These are phyloP conservation scores for Hyparrhenia diplandra DNA, from an alignment of 176 grass and related monocot genomes.

Conservation along the genomic window DNA sequence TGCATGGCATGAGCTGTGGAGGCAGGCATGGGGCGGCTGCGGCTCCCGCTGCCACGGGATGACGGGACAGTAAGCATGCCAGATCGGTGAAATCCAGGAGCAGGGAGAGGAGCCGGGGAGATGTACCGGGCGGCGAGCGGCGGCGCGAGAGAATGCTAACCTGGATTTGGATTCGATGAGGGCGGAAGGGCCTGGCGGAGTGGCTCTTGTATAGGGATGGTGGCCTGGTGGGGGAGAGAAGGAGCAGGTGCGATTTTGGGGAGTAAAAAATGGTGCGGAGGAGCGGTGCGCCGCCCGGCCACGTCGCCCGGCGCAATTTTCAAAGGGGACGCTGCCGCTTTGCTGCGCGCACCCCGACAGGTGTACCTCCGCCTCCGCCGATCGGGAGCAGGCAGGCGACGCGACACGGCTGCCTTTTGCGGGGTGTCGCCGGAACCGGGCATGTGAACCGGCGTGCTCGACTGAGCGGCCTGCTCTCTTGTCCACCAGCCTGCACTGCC, in stretches of 20 bases:
- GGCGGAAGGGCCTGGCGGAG: neutral
- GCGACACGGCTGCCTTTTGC: neutral
- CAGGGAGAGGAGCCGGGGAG: neutral
- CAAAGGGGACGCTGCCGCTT: neutral
- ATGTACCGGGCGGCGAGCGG: neutral
- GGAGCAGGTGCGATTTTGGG: conserved; percentile 7
- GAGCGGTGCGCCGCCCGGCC: conserved; percentile 36
- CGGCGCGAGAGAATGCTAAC: neutral
- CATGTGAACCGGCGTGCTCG: conserved; percentile 16
- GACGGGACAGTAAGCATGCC: neutral
- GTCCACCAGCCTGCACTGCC: too few species aligned
- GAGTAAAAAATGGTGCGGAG: conserved; percentile 40
- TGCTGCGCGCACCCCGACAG: conserved; percentile 49
- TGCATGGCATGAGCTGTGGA: neutral
- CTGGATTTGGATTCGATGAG: conserved; percentile 27
- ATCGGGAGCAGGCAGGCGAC: neutral
- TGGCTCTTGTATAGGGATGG: conserved; percentile 2
- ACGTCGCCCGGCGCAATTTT: conserved; percentile 45
- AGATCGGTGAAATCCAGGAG: neutral
- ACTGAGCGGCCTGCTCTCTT: too few species aligned
- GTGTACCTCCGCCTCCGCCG: conserved; percentile 24
- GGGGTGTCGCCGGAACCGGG: conserved; percentile 23
- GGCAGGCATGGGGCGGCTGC: neutral
- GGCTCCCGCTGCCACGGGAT: neutral
- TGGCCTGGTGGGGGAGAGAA: neutral